Evolutionary conservation across 495 filamentous ascomycete genomes (phyloP).

Genomic region (Friedmanniomyces simplex): DNA sequence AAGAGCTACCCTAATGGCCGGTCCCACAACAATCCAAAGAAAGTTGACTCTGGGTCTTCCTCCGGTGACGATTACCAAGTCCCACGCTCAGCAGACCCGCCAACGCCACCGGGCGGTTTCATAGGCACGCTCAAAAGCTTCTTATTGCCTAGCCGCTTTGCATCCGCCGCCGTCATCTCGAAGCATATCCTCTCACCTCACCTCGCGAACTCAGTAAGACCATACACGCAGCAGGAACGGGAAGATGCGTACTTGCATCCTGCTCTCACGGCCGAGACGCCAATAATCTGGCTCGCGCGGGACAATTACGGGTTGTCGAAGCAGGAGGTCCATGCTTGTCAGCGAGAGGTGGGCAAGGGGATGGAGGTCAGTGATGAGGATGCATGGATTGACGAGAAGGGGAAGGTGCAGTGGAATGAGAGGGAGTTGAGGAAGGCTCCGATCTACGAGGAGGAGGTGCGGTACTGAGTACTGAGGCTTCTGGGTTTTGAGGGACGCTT

Average conservation of each 20-base stretch:
- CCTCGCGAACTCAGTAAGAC: conserved; percentile 47
- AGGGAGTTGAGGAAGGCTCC: conserved; percentile 22
- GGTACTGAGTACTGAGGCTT: conserved; percentile 18
- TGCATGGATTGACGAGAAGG: conserved; percentile 52
- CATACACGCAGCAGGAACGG: conserved; percentile 47
- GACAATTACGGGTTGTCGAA: conserved; percentile 54
- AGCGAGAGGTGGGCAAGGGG: conserved; percentile 39
- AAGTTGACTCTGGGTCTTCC: neutral
- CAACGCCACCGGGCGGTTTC: neutral
- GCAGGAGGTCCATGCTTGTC: conserved; percentile 41
- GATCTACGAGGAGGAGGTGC: conserved; percentile 25
- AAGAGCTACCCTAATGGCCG: neutral
- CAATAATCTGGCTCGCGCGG: conserved; percentile 56
- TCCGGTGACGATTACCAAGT: neutral
- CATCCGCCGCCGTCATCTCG: conserved; percentile 65
- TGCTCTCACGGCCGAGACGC: conserved; percentile 47
- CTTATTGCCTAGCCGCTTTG: conserved; percentile 53
- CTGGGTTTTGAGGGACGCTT: too few relatives aligned
- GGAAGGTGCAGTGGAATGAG: conserved; percentile 45
- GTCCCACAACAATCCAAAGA: neutral
- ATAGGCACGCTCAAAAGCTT: conserved; percentile 36
- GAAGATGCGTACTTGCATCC: conserved; percentile 55
- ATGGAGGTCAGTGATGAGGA: conserved; percentile 51
- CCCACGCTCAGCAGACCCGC: conserved; percentile 5
- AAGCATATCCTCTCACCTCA: conserved; percentile 60